Base-by-base conservation (phyloP, 148 eudicot species). In the Nepenthes mirabilis region DNA sequence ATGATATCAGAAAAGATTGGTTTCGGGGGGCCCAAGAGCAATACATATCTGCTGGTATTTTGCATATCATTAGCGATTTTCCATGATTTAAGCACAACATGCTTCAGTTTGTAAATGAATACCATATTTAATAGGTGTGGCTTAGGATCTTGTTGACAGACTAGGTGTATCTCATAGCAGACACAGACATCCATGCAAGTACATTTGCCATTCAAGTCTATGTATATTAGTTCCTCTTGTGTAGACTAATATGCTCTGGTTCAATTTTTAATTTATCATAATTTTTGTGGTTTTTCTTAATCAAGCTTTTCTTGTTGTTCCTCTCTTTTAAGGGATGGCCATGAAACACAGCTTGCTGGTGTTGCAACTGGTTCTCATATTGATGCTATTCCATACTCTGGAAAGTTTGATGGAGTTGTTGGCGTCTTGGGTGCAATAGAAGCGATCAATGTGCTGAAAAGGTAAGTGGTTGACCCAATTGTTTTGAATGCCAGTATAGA, bases 351-450 rank as follows among this genome's bases (percentile, higher is more conserved):
- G 48, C 74, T 84, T 35, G 70, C 82, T 48, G 79, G 96, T 43
- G 88, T 93, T 70, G 76, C 83, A 72, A 88, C 98, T 60, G 96
- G 98, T 51, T 93, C 98, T 66, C 98, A 93, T 68, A 74, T 73
- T 59, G 98, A 93, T 72, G 98, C 98, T 34, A 93, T 93, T 79
- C 98, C 98, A 1, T 88, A 86, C 73, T 91, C 98, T 40, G 98
- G 98, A 60, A 93, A 93, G 72, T 93, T 82, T 70, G 98, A 93
- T 65, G 96, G 96, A 58, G 98, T 93, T 64, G 82, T 93, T 68
- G 98, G 98, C 48, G 98, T 93, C 47, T 77, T 93, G 73, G 96
- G 96, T 75, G 98, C 96, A 47, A 93, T 93, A 55, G 95, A 91
- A 82, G 98, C 98, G 64, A 80, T 93, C 61, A 77, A 77, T 68